Conservation (phyloP, 495 filamentous ascomycete species). For the Penicillium manginii region DNA sequence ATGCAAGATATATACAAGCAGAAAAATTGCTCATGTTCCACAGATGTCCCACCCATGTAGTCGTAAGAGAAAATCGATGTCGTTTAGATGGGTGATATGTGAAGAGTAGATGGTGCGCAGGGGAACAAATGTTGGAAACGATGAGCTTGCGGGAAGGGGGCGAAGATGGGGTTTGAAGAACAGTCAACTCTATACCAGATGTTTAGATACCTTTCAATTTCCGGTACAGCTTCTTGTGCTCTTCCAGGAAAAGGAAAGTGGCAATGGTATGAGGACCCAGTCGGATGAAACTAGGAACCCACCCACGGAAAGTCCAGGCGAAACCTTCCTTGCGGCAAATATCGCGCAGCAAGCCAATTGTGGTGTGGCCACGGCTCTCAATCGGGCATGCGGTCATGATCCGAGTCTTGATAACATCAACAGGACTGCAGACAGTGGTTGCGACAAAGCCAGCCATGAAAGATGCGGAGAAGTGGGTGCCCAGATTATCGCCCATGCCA, state of each 20-base stretch:
- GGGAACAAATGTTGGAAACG: conserved; percentile 24
- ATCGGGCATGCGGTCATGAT: conserved; percentile 77
- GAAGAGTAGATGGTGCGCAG: conserved; percentile 6
- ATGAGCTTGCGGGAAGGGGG: conserved; percentile 10
- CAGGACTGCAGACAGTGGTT: conserved; percentile 91
- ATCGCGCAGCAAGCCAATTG: conserved; percentile 63
- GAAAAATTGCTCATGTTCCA: conserved; percentile 23
- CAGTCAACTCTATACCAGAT: conserved; percentile 13
- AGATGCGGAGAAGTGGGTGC: conserved; percentile 84
- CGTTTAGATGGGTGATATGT: conserved; percentile 20
- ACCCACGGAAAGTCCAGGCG: conserved; percentile 94
- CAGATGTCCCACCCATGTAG: conserved; percentile 23
- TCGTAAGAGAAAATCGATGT: conserved; percentile 11
- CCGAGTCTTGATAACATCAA: conserved; percentile 96
- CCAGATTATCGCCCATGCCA: conserved; percentile 73
- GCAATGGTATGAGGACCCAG: conserved; percentile 91
- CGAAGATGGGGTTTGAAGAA: conserved; percentile 26
- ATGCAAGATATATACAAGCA: conserved; percentile 35
- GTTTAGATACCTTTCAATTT: conserved; percentile 45
- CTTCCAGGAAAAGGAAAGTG: conserved; percentile 93
- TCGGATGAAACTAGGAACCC: conserved; percentile 95
- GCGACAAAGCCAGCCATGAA: conserved; percentile 91
- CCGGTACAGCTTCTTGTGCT: conserved; percentile 62
- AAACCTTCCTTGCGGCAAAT: conserved; percentile 79
- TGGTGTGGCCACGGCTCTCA: conserved; percentile 57